Evolutionary conservation across 176 grass and related monocot genomes (phyloP).

Genomic region (Echinochloa phyllopogon): DNA sequence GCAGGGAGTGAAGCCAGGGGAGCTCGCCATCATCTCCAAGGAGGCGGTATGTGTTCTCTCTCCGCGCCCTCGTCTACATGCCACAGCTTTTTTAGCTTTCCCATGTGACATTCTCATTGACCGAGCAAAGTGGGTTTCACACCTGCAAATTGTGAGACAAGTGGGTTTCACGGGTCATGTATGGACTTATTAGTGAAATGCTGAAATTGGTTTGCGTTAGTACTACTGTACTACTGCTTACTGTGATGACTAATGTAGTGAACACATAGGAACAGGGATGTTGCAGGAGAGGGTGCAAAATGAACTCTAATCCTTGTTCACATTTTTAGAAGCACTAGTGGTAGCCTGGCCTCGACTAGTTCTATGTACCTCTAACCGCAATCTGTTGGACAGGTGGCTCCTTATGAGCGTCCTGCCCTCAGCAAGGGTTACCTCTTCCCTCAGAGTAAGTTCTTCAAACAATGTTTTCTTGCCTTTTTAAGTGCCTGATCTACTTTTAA

Average conservation of each 20-base stretch:
- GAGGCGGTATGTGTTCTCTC: conserved; percentile 58
- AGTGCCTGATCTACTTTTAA: background rate
- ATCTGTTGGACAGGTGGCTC: conserved; percentile 73
- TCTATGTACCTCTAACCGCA: background rate
- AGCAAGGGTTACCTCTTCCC: conserved; percentile 96
- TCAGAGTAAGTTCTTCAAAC: conserved; percentile 58
- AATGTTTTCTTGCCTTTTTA: background rate
- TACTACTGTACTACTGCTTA: too few relatives aligned
- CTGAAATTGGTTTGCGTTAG: too few relatives aligned
- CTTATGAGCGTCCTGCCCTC: conserved; percentile 93
- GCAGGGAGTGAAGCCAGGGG: conserved; percentile 73
- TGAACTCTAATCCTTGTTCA: background rate
- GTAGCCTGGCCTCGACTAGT: background rate
- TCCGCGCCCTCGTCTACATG: background rate
- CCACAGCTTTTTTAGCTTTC: background rate
- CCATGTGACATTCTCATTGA: background rate
- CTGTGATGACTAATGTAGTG: background rate
- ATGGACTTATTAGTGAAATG: background rate
- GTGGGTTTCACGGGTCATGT: background rate
- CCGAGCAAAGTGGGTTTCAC: background rate
- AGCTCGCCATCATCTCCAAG: conserved; percentile 96
- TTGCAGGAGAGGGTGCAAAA: background rate
- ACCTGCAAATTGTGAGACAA: background rate
- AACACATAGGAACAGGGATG: background rate
- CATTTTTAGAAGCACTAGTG: background rate